Percentiles rank a stretch among this genome's conserved stretches.
phyloP scores from a whole-genome alignment of 257 asterid species.

The Salvia hispanica region DNA sequence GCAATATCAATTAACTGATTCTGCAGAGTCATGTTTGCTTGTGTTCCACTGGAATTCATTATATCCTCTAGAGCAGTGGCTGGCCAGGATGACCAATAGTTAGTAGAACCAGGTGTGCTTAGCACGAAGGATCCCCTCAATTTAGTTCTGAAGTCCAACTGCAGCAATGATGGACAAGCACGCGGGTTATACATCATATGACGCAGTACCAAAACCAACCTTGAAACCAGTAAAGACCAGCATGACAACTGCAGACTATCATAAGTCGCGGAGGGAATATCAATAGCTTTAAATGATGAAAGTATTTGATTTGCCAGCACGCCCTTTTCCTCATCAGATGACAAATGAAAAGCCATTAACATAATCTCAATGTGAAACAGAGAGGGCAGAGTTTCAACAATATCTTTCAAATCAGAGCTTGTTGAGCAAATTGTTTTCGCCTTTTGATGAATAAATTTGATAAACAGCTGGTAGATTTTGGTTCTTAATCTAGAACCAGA shows the following conservation, averaged over 20 bases:
- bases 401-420: constrained; percentile 61
- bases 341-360: constrained; percentile 75
- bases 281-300: constrained; percentile 54
- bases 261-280: constrained; percentile 49
- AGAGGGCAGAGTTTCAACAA: constrained; percentile 78
- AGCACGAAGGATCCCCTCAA: constrained; percentile 63
- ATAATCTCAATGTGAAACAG: constrained; percentile 81
- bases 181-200: constrained; percentile 75
- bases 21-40: constrained; percentile 51
- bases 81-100: constrained; percentile 70
- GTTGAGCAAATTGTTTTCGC: constrained; percentile 52
- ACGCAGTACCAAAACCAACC: constrained; percentile 84
- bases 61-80: constrained; percentile 60
- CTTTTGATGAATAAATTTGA: constrained; percentile 55
- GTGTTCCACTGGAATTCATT: constrained; percentile 44
- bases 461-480: constrained; percentile 56
- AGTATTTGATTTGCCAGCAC: constrained; percentile 53
- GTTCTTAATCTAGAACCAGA: constrained; percentile 73
- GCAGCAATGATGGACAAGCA: constrained; percentile 77
- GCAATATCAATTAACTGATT: constrained; percentile 78
- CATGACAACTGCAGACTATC: constrained; percentile 65
- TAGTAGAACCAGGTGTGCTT: constrained; percentile 38
- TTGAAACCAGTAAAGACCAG: constrained; percentile 86
- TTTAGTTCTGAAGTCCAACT: constrained; percentile 71
- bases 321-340: constrained; percentile 75